These are phyloP conservation scores for Fusarium metavorans DNA, from an alignment of 2,329 filamentous ascomycete species.

Conservation along the genomic window DNA sequence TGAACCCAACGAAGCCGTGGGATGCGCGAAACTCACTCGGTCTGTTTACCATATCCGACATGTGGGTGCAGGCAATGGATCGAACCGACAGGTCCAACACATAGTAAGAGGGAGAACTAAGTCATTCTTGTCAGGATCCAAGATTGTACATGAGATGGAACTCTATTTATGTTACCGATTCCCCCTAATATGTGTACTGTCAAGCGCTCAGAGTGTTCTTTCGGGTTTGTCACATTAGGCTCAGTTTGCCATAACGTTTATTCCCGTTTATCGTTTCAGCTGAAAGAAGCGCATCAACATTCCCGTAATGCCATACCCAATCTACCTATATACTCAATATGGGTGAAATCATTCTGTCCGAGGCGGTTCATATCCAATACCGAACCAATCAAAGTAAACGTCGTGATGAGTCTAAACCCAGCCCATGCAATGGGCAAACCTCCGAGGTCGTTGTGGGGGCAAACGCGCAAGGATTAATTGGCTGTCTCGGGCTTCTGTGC, in stretches of 20 bases:
- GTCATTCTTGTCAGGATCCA: background rate
- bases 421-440: background rate
- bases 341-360: background rate
- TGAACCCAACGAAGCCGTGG: conserved; percentile 46
- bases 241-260: background rate
- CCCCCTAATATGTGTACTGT: background rate
- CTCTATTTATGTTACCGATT: background rate
- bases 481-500: background rate
- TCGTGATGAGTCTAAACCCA: too few relatives aligned
- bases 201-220: background rate
- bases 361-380: background rate
- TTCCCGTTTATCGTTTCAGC: background rate
- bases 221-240: too few relatives aligned
- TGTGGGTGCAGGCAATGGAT: conserved; percentile 49
- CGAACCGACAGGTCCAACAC: background rate
- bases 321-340: background rate
- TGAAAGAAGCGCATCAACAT: background rate
- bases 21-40: conserved; percentile 42
- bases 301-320: too few relatives aligned
- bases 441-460: background rate
- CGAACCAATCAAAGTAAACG: background rate
- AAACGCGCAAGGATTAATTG: background rate
- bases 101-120: background rate
- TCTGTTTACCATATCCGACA: conserved; percentile 47
- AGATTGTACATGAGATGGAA: background rate